Base-by-base conservation (phyloP, 148 eudicot genomes). In the Rhododendron griersonianum region DNA sequence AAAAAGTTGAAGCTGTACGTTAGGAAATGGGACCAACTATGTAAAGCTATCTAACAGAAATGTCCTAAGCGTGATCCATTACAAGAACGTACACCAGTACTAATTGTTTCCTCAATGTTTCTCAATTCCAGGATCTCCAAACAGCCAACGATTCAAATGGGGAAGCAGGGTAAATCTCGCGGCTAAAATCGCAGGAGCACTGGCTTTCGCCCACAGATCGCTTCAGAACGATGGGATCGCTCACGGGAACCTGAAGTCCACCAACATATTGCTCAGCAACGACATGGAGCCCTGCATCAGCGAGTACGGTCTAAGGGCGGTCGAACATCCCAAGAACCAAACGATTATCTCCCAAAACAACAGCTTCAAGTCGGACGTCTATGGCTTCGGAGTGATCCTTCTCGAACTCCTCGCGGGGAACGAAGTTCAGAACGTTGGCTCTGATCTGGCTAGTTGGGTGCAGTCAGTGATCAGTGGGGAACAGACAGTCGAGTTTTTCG, bases 231-330 rank as follows among this genome's bases (percentile, higher is more conserved):
- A 89, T 71, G 87, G 87, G 5, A 88, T 91, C 23, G 78, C 91
- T 77, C 93, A 89, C 80, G 93, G 93, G 14, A 91, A 91, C 87
- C 69, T 91, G 1, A 91, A 91, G 86, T 91, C 93, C 78, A 85
- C 90, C 65, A 91, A 89, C 88, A 89, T 91, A 44, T 4, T 91
- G 48, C 83, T 91, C 28, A 87, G 81, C 81, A 77, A 84, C 4
- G 82, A 81, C 41, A 85, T 88, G 90, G 87, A 85, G 48, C 89
- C 93, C 4, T 53, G 88, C 45, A 81, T 91, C 67, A 89, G 91
- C 28, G 93, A 91, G 82, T 91, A 91, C 53, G 93, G 93, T 11
- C 87, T 91, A 59, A 87, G 74, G 88, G 88, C 75, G 80, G 85
- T 83, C 2, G 88, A 82, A 16, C 76, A 85, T 51, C 45, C 81